Conservation (phyloP, 192 early-diverging fungal species). For the Coemansia sp. region DNA sequence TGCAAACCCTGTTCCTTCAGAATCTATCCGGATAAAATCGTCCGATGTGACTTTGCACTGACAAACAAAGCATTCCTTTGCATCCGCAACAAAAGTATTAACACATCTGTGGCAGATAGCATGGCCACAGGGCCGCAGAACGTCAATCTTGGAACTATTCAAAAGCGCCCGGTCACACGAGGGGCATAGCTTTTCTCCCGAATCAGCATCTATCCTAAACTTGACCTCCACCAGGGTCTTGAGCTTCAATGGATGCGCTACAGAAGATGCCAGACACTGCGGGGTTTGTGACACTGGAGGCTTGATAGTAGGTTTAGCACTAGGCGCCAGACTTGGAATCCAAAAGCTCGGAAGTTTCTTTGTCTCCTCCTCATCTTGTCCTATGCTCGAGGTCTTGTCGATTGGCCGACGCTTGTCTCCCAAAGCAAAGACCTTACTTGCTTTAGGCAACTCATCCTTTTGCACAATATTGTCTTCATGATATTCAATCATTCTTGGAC, state of each 20-base stretch:
- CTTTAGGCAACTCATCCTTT: neutral
- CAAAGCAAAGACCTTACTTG: neutral
- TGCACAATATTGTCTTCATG: neutral
- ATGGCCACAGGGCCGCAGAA: slow-evolving; percentile 38
- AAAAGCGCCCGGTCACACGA: slow-evolving; percentile 40
- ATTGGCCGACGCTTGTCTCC: neutral
- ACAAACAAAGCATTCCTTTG: slow-evolving; percentile 42
- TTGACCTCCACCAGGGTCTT: slow-evolving; percentile 28
- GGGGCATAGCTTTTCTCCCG: slow-evolving; percentile 41
- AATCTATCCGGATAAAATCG: slow-evolving; percentile 21
- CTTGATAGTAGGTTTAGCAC: slow-evolving; percentile 2
- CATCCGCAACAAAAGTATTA: slow-evolving; percentile 32
- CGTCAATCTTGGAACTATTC: slow-evolving; percentile 42
- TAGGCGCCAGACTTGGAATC: slow-evolving; percentile 39
- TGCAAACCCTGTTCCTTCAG: slow-evolving; percentile 47
- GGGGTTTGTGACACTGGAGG: slow-evolving; percentile 16
- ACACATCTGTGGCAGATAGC: slow-evolving; percentile 45
- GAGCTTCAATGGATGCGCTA: slow-evolving; percentile 21
- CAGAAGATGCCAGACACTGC: slow-evolving; percentile 27
- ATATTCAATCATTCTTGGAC: neutral
- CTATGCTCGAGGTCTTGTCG: neutral
- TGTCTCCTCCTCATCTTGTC: neutral
- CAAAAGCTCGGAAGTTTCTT: slow-evolving; percentile 33
- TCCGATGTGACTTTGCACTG: slow-evolving; percentile 11
- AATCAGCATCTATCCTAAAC: slow-evolving; percentile 12